A percentile compares a stretch with the other conserved stretches of the same genome.
Evolutionary conservation across 176 grass and related monocot genomes (phyloP).

Genomic region (Bothriochloa decipiens): DNA sequence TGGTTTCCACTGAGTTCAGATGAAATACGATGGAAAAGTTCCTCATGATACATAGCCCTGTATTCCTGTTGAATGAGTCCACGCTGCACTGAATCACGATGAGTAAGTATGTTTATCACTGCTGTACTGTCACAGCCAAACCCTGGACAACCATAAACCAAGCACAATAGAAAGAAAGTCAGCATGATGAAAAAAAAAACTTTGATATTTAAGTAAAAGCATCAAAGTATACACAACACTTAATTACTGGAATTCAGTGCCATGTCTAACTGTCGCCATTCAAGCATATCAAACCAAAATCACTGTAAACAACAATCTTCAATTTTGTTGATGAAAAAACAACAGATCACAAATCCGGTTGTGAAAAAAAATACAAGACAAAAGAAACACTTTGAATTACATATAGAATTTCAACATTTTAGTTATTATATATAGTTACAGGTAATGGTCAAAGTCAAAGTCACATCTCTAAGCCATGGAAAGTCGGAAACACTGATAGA

Average conservation of each 20-base stretch:
- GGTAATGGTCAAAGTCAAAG: not conserved
- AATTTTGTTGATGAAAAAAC: conserved; percentile 8
- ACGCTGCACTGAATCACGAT: conserved; percentile 83
- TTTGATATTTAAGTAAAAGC: conserved; percentile 25
- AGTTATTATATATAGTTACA: not conserved
- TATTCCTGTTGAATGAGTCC: conserved; percentile 95
- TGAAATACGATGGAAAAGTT: conserved; percentile 66
- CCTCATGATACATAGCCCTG: conserved; percentile 84
- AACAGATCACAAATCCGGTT: not conserved
- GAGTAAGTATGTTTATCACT: conserved; percentile 87
- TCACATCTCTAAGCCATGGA: not conserved
- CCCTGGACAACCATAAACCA: conserved; percentile 52
- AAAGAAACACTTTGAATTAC: conserved; percentile 5
- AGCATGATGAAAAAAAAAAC: conserved; percentile 15
- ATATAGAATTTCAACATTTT: not conserved
- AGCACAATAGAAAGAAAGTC: conserved; percentile 24
- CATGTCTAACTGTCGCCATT: not conserved
- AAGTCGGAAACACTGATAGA: not conserved
- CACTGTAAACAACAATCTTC: not conserved
- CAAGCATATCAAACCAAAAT: not conserved
- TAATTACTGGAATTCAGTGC: not conserved
- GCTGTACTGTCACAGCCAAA: conserved; percentile 82
- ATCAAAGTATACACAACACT: not conserved
- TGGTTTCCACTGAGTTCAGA: conserved; percentile 87
- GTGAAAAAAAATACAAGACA: not conserved